Base-by-base conservation (phyloP, 257 asterid species). In the Gynochthodes officinalis region DNA sequence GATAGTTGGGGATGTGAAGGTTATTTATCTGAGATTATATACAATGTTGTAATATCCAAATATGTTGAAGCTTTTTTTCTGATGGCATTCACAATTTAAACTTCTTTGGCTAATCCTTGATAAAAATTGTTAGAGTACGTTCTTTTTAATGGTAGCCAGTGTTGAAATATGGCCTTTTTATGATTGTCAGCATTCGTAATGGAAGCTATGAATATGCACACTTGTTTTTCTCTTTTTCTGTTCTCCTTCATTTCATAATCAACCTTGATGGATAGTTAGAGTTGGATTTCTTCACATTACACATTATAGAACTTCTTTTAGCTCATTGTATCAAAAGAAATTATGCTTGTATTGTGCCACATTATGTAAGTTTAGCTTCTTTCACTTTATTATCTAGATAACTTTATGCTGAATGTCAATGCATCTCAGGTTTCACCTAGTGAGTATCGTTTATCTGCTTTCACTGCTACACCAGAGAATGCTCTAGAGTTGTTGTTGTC, bases 371-470 rank as follows among this genome's bases (percentile, higher is more conserved):
- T 33, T 63, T 37, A 62, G 32, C 40, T 0, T 14, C n/a, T 35
- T 50, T 30, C 48, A 19, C 52, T 52, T 40, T 12, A 18, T 63
- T 62, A 32, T 62, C 65, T 53, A 49, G 63, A 76, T 73, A 40
- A 53, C 63, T 40, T 67, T 5, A 48, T 77, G 57, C 74, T 79
- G 68, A 73, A 62, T 74, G 57, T 71, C 73, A 68, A 68, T 82
- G 49, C 68, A 72, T 75, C 72, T 74, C 88, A 94, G 99, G 99
- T 94, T 75, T 86, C 93, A 76, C 86, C 90, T 50, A 97, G 97
- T 76, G 97, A 89, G 76, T 94, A 94, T 79, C 96, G 99, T 69
- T 70, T 94, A 77, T 89, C 96, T 82, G 93, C 97, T 76, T 80
- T 91, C 68, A 89, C 97, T 59, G 96, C 97, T 64, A 78, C 82